A percentile compares a stretch with the other conserved stretches of the same genome.
These are phyloP conservation scores for Hypoxylon sp. DNA, from an alignment of 2,329 filamentous ascomycete genomes.

Conservation along the genomic window DNA sequence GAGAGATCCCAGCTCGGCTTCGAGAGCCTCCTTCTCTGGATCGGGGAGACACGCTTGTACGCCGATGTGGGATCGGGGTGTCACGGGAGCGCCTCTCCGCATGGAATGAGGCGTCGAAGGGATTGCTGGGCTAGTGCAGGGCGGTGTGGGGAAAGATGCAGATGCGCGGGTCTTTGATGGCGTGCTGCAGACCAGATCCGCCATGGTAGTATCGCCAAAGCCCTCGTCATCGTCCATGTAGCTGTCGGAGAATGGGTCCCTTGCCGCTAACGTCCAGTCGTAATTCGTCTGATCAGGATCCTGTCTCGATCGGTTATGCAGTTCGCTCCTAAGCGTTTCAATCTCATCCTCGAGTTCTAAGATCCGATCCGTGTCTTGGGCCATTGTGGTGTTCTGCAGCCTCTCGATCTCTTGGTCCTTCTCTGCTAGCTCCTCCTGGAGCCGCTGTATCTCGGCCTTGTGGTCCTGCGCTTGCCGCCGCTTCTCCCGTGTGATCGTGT, in stretches of 20 bases:
- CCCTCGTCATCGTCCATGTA: slow-evolving; percentile 55
- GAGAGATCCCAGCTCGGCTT: slow-evolving; percentile 63
- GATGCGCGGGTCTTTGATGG: slow-evolving; percentile 55
- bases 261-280: slow-evolving; percentile 65
- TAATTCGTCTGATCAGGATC: slow-evolving; percentile 46
- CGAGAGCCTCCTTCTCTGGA: slow-evolving; percentile 56
- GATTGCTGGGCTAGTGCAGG: slow-evolving; percentile 61
- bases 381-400: slow-evolving; percentile 63
- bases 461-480: slow-evolving; percentile 55
- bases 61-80: slow-evolving; percentile 52
- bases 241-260: slow-evolving; percentile 61
- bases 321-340: slow-evolving; percentile 49
- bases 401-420: slow-evolving; percentile 67
- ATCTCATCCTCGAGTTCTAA: slow-evolving; percentile 55
- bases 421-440: slow-evolving; percentile 62
- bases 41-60: slow-evolving; percentile 60
- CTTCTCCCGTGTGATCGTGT: slow-evolving; percentile 63
- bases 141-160: slow-evolving; percentile 67
- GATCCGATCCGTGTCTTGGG: slow-evolving; percentile 60
- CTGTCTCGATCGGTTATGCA: slow-evolving; percentile 38
- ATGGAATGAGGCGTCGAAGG: slow-evolving; percentile 56
- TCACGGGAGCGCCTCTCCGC: slow-evolving; percentile 31
- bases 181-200: slow-evolving; percentile 65
- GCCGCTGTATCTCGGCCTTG: slow-evolving; percentile 61
- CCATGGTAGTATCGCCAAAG: slow-evolving; percentile 65